Percentiles rank a stretch among this genome's conserved stretches.
Conservation (phyloP, 176 grass and related monocot species). For the Carex littledalei region DNA sequence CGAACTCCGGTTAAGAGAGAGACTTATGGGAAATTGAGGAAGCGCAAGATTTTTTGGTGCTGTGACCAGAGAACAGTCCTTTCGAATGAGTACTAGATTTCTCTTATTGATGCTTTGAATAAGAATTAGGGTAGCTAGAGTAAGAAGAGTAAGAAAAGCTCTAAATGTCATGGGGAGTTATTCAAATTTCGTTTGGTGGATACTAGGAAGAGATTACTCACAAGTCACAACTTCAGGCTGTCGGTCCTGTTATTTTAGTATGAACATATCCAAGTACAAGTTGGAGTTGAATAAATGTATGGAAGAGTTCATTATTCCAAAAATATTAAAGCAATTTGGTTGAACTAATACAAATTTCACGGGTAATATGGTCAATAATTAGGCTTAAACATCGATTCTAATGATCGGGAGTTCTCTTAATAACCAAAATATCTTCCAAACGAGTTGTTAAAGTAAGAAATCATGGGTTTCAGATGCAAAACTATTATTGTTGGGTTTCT, state of each 20-base stretch:
- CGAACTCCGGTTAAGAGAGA: constrained; percentile 75
- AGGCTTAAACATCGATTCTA: not conserved
- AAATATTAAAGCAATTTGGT: not conserved
- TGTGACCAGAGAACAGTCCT: constrained; percentile 41
- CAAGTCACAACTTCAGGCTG: not conserved
- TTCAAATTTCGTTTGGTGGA: not conserved
- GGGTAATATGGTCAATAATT: not conserved
- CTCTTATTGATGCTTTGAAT: not conserved
- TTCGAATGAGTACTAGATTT: constrained; percentile 40
- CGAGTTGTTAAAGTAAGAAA: not conserved
- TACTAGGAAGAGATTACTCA: not conserved
- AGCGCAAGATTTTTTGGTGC: constrained; percentile 9
- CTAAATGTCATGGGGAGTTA: not conserved
- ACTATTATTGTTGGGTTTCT: not conserved
- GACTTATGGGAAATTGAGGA: constrained; percentile 15
- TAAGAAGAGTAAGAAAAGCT: not conserved
- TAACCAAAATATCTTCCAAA: not conserved
- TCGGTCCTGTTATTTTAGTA: not conserved
- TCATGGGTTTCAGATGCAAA: not conserved
- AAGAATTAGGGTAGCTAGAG: not conserved
- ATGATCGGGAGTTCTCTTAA: not conserved
- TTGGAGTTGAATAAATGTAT: not conserved
- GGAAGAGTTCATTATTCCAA: not conserved
- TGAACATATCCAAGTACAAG: not conserved
- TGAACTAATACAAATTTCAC: not conserved